phyloP scores from a whole-genome alignment of 2,329 filamentous ascomycete genomes.

The Claviceps africana region DNA sequence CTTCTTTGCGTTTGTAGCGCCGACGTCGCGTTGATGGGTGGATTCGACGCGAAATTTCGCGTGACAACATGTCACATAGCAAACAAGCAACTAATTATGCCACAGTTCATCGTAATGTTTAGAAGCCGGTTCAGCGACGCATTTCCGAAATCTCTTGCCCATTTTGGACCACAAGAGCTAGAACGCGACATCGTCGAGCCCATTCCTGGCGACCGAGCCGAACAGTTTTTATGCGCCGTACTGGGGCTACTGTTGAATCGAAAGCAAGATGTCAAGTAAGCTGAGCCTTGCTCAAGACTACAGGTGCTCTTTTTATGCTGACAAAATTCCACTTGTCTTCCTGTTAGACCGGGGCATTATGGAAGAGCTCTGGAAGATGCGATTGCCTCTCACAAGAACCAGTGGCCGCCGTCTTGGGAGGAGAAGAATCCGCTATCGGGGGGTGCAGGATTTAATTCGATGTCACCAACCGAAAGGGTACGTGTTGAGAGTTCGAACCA shows the following conservation, averaged over 20 bases:
- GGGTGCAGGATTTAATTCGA: slow-evolving; percentile 64
- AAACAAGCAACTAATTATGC: slow-evolving; percentile 2
- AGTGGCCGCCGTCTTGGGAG: slow-evolving; percentile 81
- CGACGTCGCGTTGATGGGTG: slow-evolving; percentile 6
- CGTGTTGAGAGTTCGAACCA: slow-evolving; percentile 11
- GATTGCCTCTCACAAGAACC: slow-evolving; percentile 64
- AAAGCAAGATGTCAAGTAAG: slow-evolving; percentile 98
- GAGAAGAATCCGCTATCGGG: slow-evolving; percentile 72
- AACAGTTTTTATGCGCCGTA: slow-evolving; percentile 79
- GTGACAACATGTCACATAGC: slow-evolving; percentile 18
- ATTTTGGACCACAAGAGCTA: slow-evolving; percentile 90
- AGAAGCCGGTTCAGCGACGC: slow-evolving; percentile 81
- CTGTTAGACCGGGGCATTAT: slow-evolving; percentile 74
- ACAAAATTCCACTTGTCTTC: background rate
- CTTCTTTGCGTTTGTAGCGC: background rate
- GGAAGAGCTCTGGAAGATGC: slow-evolving; percentile 88
- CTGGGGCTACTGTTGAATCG: slow-evolving; percentile 81
- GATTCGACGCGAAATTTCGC: slow-evolving; percentile 41
- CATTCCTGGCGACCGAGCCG: slow-evolving; percentile 69
- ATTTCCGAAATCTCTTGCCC: slow-evolving; percentile 73
- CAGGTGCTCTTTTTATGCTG: too few species aligned
- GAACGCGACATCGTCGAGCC: slow-evolving; percentile 71
- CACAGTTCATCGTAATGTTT: slow-evolving; percentile 95
- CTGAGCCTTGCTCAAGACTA: slow-evolving; percentile 4
- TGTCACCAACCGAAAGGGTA: slow-evolving; percentile 74